Evolutionary conservation across 2,329 filamentous ascomycete species (phyloP).

Genomic region (Aspergillus piperis): DNA sequence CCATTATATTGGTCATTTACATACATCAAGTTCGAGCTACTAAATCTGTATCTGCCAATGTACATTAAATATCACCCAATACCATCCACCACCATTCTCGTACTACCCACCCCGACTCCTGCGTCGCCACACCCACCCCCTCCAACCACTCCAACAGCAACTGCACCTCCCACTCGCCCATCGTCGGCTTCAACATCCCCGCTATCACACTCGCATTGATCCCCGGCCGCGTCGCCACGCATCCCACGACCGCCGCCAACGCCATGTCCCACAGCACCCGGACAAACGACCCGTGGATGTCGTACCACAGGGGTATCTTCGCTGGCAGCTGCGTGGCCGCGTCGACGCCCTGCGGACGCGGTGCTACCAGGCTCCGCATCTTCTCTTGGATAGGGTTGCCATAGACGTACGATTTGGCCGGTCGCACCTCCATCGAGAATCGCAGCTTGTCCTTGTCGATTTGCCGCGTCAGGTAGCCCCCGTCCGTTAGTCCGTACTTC

Average conservation of each 20-base stretch:
- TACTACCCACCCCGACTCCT: constrained; percentile 33
- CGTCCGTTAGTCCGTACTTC: constrained; percentile 50
- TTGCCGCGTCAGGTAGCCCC: constrained; percentile 48
- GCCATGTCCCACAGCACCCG: constrained; percentile 45
- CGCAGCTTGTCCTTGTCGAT: constrained; percentile 48
- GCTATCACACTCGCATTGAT: constrained; percentile 38
- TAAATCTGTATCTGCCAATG: background rate
- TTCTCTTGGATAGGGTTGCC: constrained; percentile 40
- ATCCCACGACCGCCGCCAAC: constrained; percentile 44
- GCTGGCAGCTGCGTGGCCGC: constrained; percentile 15
- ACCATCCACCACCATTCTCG: constrained; percentile 48
- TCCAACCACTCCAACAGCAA: constrained; percentile 45
- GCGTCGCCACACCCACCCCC: constrained; percentile 24
- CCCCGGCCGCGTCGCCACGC: constrained; percentile 46
- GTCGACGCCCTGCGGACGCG: constrained; percentile 22
- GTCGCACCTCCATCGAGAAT: constrained; percentile 45
- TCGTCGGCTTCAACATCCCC: constrained; percentile 39
- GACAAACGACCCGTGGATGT: constrained; percentile 46
- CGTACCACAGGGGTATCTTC: constrained; percentile 51
- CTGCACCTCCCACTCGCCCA: constrained; percentile 47
- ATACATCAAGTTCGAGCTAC: too few species aligned
- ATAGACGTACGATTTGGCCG: constrained; percentile 40
- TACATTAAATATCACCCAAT: constrained; percentile 13
- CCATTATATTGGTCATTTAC: too few species aligned
- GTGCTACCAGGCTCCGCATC: constrained; percentile 24